Conservation (phyloP, 768 basidiomycete species). For the Boletus edulis region DNA sequence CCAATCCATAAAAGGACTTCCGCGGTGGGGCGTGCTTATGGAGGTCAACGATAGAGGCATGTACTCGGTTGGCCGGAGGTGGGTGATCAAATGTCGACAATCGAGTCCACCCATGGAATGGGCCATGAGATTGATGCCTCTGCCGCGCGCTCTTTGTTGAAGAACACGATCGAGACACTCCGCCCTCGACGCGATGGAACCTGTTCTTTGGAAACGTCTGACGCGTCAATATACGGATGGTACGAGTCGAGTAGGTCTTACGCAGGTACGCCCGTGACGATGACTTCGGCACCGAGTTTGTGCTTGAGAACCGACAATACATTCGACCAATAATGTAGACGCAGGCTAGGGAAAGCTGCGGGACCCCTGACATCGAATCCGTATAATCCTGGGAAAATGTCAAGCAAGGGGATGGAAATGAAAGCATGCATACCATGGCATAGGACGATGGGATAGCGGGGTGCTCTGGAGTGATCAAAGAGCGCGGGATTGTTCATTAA, state of each 20-base stretch:
- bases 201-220: conserved; percentile 58
- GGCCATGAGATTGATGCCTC: conserved; percentile 88
- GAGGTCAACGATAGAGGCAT: conserved; percentile 84
- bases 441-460: conserved; percentile 90
- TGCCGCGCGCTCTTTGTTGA: conserved; percentile 59
- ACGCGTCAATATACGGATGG: neutral
- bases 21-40: conserved; percentile 91
- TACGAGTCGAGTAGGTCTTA: conserved; percentile 36
- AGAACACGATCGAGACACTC: conserved; percentile 73
- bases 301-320: conserved; percentile 77
- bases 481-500: conserved; percentile 76
- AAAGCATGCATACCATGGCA: conserved; percentile 70
- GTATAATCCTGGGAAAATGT: conserved; percentile 65
- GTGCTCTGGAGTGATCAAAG: conserved; percentile 72
- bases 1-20: conserved; percentile 99
- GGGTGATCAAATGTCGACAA: conserved; percentile 88
- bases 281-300: conserved; percentile 88
- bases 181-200: conserved; percentile 81
- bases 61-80: conserved; percentile 79
- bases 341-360: conserved; percentile 73
- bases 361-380: conserved; percentile 93
- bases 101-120: conserved; percentile 99
- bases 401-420: neutral
- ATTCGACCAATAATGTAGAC: conserved; percentile 93
- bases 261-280: conserved; percentile 94